These are phyloP conservation scores for Podila verticillata DNA, from an alignment of 192 early-diverging fungal genomes.

Conservation along the genomic window DNA sequence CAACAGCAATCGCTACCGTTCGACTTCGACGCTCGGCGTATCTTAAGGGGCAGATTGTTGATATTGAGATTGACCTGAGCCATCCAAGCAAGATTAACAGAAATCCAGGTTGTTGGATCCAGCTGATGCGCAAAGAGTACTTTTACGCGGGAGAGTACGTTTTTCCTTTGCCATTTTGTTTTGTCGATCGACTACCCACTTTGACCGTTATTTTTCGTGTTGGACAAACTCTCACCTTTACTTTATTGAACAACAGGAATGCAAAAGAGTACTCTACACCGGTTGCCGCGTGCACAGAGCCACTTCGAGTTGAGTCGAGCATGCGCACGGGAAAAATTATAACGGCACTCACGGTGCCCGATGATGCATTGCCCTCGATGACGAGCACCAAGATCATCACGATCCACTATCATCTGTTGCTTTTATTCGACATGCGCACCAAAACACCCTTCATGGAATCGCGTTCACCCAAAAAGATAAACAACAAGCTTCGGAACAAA, in stretches of 20 bases:
- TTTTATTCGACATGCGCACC: constrained; percentile 32
- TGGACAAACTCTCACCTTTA: not conserved
- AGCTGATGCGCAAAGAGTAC: constrained; percentile 31
- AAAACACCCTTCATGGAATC: constrained; percentile 21
- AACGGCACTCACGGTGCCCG: constrained; percentile 15
- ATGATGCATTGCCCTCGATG: constrained; percentile 14
- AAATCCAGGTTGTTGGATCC: constrained; percentile 39
- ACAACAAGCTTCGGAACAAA: constrained; percentile 2
- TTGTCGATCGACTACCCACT: not conserved
- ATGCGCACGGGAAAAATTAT: constrained; percentile 22
- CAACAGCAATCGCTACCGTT: constrained; percentile 16
- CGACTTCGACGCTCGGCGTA: constrained; percentile 22
- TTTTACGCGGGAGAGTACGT: constrained; percentile 37
- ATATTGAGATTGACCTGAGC: constrained; percentile 5
- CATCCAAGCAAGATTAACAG: constrained; percentile 14
- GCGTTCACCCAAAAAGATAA: constrained; percentile 4
- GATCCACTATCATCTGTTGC: constrained; percentile 23
- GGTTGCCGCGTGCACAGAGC: constrained; percentile 7
- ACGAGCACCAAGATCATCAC: constrained; percentile 20
- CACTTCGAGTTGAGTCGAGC: constrained; percentile 3
- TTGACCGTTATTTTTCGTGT: too few relatives aligned
- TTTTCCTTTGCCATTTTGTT: not conserved
- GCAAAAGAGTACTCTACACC: constrained; percentile 25
- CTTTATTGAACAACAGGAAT: constrained; percentile 2
- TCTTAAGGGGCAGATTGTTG: constrained; percentile 10